A percentile compares a stretch with the other conserved stretches of the same genome.
Evolutionary conservation across 2,329 filamentous ascomycete species (phyloP).

Genomic region (Ustulina deusta): DNA sequence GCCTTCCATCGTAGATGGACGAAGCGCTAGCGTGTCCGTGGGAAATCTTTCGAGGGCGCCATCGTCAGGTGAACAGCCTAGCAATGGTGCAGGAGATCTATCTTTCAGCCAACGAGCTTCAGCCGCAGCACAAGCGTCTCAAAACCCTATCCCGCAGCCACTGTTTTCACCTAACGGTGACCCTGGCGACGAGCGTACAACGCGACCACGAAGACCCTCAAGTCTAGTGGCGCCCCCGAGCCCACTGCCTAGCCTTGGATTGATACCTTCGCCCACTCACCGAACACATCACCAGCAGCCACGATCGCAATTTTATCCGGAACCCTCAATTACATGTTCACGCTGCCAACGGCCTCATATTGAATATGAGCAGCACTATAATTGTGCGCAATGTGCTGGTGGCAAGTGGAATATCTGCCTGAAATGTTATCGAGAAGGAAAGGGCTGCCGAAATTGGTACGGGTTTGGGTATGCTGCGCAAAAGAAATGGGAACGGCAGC

Average conservation of each 20-base stretch:
- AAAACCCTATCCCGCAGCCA: conserved; percentile 37
- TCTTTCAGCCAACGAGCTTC: conserved; percentile 55
- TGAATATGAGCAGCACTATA: conserved; percentile 88
- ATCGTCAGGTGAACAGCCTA: conserved; percentile 43
- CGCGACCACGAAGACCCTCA: conserved; percentile 53
- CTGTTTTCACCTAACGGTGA: conserved; percentile 38
- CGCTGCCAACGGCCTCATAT: conserved; percentile 78
- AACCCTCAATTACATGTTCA: conserved; percentile 80
- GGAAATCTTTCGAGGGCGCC: conserved; percentile 43
- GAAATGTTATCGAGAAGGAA: conserved; percentile 80
- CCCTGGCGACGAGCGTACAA: conserved; percentile 39
- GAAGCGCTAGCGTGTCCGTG: conserved; percentile 56
- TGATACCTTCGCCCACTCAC: conserved; percentile 49
- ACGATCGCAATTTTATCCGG: conserved; percentile 67
- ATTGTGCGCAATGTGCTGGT: conserved; percentile 76
- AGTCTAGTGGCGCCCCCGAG: conserved; percentile 55
- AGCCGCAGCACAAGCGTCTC: conserved; percentile 36
- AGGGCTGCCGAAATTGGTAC: conserved; percentile 87
- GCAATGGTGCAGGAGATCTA: conserved; percentile 44
- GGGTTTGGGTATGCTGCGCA: conserved; percentile 84
- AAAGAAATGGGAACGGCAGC: conserved; percentile 71
- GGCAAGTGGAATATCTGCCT: conserved; percentile 85
- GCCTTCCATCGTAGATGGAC: conserved; percentile 57
- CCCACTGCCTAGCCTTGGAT: conserved; percentile 49
- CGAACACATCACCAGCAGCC: conserved; percentile 54